Evolutionary conservation across 2,329 filamentous ascomycete genomes (phyloP), one percentile per base, ranked within the genome.

Genomic region (Berkeleyomyces basicola): DNA sequence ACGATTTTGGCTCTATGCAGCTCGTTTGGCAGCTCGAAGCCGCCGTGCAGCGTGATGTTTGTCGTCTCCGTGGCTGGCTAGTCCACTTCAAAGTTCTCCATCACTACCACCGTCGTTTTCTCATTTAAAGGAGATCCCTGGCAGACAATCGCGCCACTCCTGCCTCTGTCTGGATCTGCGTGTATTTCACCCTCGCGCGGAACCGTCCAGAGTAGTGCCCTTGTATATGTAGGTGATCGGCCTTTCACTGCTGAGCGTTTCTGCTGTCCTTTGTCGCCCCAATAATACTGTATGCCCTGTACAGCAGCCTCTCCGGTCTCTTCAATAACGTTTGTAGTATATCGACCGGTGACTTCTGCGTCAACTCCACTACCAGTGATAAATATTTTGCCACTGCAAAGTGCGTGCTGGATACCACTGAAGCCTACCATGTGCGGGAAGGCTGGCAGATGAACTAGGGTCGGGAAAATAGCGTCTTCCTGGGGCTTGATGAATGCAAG

Each of bases 21-120:
- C 47, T 61, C 60, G 14, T 55, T 44, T n/a, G 60, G 60, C 47
- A 61, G 39, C 36, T 61, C 60, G 14, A 61, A 61, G 11, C 60
- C 60, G 7, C 60, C 60, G 36, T 61, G 60, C 51, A 61, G 49
- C 16, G 60, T 61, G 51, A 61, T 61, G 60, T 61, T 61, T 11
- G 47, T 61, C n/a, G 44, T 61, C 23, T 61, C 60, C n/a, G 44
- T 61, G 39, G 44, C 49, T 14, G 60, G 60, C 60, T 61, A 61
- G 60, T 61, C 60, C 40, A 61, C 60, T 39, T 61, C 60, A 57
- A 61, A 61, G 42, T 61, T 61, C 14, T 61, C 57, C 60, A 61
- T 61, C 60, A 61, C 60, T 23, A 61, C 60, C 51, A 61, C 51
- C 49, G 55, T 53, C 7, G 39, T 10, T 1, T 43, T 33, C 3